These are phyloP conservation scores for Sequoiadendron giganteum DNA, from an alignment of 75 land plant genomes.

Conservation along the genomic window DNA sequence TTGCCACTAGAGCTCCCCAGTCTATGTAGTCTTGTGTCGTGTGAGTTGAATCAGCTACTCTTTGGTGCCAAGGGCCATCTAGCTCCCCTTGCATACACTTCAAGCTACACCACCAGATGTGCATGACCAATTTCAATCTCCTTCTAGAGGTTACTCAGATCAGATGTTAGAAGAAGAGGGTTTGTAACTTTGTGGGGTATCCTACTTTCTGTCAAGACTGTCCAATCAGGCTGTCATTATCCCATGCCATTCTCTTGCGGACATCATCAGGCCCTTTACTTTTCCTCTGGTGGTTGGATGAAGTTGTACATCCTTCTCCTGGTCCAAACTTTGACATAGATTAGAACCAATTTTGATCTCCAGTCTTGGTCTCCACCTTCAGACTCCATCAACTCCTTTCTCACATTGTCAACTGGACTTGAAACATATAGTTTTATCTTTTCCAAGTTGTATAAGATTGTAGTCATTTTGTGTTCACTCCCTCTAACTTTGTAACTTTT, in stretches of 20 bases:
- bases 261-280: not conserved
- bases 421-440: not conserved
- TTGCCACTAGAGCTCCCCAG: not conserved
- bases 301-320: not conserved
- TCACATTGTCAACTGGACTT: not conserved
- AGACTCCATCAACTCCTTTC: not conserved
- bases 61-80: not conserved
- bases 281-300: not conserved
- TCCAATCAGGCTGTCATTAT: not conserved
- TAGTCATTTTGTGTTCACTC: not conserved
- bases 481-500: not conserved
- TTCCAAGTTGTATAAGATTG: not conserved
- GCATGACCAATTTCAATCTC: not conserved
- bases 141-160: not conserved
- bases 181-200: not conserved
- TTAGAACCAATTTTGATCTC: not conserved
- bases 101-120: not conserved
- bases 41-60: not conserved
- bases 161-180: not conserved
- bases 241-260: not conserved
- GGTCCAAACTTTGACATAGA: not conserved
- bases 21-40: not conserved
- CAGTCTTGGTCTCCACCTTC: not conserved
- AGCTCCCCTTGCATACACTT: not conserved
- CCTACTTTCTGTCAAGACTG: not conserved